These are phyloP conservation scores for Taxawa tesnikishii DNA, from an alignment of 2,329 filamentous ascomycete species.

Conservation along the genomic window DNA sequence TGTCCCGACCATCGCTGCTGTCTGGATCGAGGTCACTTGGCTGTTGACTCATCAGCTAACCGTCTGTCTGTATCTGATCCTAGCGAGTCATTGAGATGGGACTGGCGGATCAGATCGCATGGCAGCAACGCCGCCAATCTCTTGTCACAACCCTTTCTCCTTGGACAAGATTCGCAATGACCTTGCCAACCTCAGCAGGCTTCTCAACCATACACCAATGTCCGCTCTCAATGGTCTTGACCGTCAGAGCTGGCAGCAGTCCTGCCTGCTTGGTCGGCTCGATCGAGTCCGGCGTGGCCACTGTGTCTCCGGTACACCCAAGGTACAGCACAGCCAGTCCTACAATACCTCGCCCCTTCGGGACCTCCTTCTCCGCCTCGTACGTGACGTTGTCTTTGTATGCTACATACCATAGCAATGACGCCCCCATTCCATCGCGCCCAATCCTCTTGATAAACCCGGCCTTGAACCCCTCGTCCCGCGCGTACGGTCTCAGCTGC, in stretches of 20 bases:
- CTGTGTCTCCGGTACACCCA: slow-evolving; percentile 16
- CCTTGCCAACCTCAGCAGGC: slow-evolving; percentile 12
- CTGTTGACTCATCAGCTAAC: no score
- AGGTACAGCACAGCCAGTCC: slow-evolving; percentile 25
- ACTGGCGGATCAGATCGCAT: no score
- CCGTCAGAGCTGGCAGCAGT: slow-evolving; percentile 12
- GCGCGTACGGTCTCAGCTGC: slow-evolving; percentile 24
- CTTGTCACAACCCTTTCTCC: slow-evolving; percentile 2
- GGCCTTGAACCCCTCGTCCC: slow-evolving; percentile 18
- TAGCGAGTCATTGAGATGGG: no score
- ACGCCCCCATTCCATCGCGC: slow-evolving; percentile 20
- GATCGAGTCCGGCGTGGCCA: slow-evolving; percentile 12
- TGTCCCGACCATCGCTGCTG: no score
- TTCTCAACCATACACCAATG: slow-evolving; percentile 17
- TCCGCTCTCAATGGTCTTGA: slow-evolving; percentile 9
- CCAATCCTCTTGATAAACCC: slow-evolving; percentile 20
- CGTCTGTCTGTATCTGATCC: no score
- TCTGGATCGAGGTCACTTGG: no score
- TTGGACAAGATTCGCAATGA: slow-evolving; percentile 3
- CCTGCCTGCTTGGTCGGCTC: slow-evolving; percentile 10
- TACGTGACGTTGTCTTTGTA: slow-evolving; percentile 14
- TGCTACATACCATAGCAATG: slow-evolving; percentile 26
- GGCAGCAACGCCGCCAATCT: no score
- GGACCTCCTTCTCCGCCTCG: slow-evolving; percentile 18
- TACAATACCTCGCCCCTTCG: slow-evolving; percentile 6